Base-by-base conservation (phyloP, 2,329 filamentous ascomycete species). In the Stagonosporopsis chrysanthemi region DNA sequence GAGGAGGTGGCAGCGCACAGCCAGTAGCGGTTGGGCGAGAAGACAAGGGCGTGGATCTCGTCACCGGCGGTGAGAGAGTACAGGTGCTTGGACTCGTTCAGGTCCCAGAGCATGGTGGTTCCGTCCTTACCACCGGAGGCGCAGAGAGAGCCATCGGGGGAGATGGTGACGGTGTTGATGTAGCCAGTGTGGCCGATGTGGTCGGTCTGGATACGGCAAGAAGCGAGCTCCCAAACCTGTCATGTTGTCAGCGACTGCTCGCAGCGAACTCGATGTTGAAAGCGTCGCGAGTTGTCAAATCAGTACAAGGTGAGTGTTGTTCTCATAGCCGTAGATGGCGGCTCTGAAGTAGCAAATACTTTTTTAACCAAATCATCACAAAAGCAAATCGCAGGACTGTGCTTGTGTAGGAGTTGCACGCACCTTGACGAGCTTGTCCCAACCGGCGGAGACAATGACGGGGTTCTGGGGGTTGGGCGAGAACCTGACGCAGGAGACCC, bases 391-490 rank as follows among this genome's bases (percentile, higher is more conserved):
- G 95, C 95, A 98, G 98, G 48, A 52, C 15, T 29, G 44, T 29
- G 14, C 11, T 11, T 24, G 22, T 26, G 41, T 45, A 42, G 24
- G 41, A n/a, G 33, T 46, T 63, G 48, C 65, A 87, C 93, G 77
- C 85, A 99, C 95, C 95, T 99, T 99, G 81, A 99, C 95, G 75
- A 98, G 90, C 89, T 98, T 99, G 87, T 99, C 95, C 95, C 95
- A 99, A 76, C 93, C 93, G 82, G 90, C 89, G 80, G 90, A 96
- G 80, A 99, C 95, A 80, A 99, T 99, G 81, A 99, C 95, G 73
- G 95, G 94, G 90, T 98, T 99, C 87, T 98, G 94, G 78, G 95
- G 95, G 88, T 99, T 99, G 80, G 95, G 95, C 84, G 91, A 96
- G 91, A 99, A 99, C 83, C 95, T 90, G 74, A 99, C 95, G 86